Evolutionary conservation across 169 alveolate species (phyloP).

Genomic region (Theileria equi): DNA sequence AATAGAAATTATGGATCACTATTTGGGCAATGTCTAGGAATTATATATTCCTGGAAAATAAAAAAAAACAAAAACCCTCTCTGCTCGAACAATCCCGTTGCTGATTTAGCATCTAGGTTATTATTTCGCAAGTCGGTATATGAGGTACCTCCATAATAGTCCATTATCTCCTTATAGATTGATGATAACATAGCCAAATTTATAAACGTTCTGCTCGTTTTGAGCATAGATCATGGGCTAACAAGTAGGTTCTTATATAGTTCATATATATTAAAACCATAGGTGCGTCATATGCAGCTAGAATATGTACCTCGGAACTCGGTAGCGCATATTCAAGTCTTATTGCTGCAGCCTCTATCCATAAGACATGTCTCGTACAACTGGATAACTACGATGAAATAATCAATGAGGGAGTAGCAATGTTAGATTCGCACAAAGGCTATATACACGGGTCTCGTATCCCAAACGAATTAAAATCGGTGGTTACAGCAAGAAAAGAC

Average conservation of each 20-base stretch:
- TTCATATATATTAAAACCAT: not conserved
- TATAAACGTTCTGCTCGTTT: constrained; percentile 24
- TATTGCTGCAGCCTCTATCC: constrained; percentile 33
- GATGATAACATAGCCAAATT: not conserved
- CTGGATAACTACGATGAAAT: no score
- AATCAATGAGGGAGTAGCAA: no score
- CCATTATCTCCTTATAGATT: not conserved
- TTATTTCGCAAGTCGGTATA: not conserved
- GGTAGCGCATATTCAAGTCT: constrained; percentile 38
- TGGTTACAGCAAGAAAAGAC: no score
- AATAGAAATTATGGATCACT: not conserved
- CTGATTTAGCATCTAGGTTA: not conserved
- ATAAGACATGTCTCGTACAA: no score
- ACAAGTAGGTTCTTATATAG: constrained; percentile 23
- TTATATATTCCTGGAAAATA: not conserved
- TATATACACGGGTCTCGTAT: no score
- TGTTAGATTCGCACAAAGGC: no score
- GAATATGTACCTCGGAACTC: constrained; percentile 45
- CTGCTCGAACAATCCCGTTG: constrained; percentile 3
- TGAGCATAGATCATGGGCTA: constrained; percentile 61
- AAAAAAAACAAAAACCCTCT: not conserved
- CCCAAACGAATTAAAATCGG: no score
- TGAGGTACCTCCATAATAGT: not conserved
- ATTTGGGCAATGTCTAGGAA: constrained; percentile 45
- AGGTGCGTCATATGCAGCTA: constrained; percentile 40